These are phyloP conservation scores for Amborella trichopoda DNA, from an alignment of 164 flowering plant species.

Conservation along the genomic window DNA sequence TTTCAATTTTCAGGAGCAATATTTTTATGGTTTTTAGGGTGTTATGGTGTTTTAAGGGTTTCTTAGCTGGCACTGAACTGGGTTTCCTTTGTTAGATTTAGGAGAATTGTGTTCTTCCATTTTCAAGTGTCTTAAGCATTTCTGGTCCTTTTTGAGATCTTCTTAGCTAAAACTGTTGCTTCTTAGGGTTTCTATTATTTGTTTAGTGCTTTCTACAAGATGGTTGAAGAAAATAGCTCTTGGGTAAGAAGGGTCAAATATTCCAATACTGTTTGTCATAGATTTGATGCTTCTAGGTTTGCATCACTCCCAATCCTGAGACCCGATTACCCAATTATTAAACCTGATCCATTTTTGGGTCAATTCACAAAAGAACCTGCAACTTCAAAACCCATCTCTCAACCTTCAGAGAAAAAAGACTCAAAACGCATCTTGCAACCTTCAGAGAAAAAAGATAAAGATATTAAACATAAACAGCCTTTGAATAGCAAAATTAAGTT, in stretches of 20 bases:
- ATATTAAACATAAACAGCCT: neutral
- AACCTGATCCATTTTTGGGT: constrained; percentile 10
- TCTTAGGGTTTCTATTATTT: neutral
- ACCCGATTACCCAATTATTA: too few relatives aligned
- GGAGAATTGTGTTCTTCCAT: neutral
- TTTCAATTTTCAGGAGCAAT: too few relatives aligned
- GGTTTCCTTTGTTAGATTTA: neutral
- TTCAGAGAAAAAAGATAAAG: neutral
- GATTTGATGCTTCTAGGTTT: constrained; percentile 37
- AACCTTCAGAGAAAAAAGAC: neutral
- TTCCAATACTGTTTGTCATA: constrained; percentile 57
- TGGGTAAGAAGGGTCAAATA: constrained; percentile 84
- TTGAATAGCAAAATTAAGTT: too few relatives aligned
- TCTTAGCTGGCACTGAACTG: neutral
- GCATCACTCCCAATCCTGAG: constrained; percentile 24
- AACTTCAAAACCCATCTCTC: constrained; percentile 16
- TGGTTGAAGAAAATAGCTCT: constrained; percentile 59
- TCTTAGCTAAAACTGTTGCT: constrained; percentile 1
- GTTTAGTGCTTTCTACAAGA: neutral
- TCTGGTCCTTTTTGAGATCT: neutral
- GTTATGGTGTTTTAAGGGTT: neutral
- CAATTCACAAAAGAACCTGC: neutral
- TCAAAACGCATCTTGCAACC: neutral
- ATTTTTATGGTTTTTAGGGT: too few relatives aligned
- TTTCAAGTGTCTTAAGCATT: too few relatives aligned